These are phyloP conservation scores for Boletus insuetus DNA, from an alignment of 768 basidiomycete genomes.

Conservation along the genomic window DNA sequence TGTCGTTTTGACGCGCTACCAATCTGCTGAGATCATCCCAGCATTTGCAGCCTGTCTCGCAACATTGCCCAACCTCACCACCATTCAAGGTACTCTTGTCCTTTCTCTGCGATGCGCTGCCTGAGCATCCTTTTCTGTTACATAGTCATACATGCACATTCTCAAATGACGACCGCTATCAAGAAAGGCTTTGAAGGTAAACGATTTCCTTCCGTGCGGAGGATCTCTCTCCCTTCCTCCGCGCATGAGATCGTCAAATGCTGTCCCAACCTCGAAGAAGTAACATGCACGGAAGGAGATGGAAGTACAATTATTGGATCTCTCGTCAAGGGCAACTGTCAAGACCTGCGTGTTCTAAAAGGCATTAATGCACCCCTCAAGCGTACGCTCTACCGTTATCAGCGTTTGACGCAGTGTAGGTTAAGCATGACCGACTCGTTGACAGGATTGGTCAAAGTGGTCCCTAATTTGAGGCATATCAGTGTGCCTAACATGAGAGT, in stretches of 20 bases:
- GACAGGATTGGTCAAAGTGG: constrained; percentile 1
- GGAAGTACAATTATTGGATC: constrained; percentile 2
- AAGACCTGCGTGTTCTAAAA: neutral
- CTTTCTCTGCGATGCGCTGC: neutral
- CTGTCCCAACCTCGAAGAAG: constrained; percentile 10
- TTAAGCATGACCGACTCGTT: neutral
- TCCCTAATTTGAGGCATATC: constrained; percentile 6
- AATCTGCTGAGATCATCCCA: neutral
- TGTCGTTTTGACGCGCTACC: neutral
- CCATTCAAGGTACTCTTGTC: constrained; percentile 1
- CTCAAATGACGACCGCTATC: neutral
- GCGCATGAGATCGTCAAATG: constrained; percentile 8
- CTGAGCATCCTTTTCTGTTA: neutral
- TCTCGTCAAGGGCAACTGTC: constrained; percentile 2
- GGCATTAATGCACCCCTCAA: neutral
- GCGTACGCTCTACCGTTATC: constrained; percentile 5
- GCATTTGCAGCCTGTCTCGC: constrained; percentile 3
- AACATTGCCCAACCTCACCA: constrained; percentile 1
- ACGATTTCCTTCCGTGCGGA: constrained; percentile 6
- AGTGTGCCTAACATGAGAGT: neutral
- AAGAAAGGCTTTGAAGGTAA: constrained; percentile 5
- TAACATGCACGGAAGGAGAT: constrained; percentile 2
- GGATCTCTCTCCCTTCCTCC: constrained; percentile 1
- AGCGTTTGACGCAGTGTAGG: neutral
- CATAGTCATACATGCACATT: constrained; percentile 2